A percentile compares a stretch with the other conserved stretches of the same genome.
phyloP scores from a whole-genome alignment of 2,329 filamentous ascomycete genomes.

The Fusarium subglutinans region DNA sequence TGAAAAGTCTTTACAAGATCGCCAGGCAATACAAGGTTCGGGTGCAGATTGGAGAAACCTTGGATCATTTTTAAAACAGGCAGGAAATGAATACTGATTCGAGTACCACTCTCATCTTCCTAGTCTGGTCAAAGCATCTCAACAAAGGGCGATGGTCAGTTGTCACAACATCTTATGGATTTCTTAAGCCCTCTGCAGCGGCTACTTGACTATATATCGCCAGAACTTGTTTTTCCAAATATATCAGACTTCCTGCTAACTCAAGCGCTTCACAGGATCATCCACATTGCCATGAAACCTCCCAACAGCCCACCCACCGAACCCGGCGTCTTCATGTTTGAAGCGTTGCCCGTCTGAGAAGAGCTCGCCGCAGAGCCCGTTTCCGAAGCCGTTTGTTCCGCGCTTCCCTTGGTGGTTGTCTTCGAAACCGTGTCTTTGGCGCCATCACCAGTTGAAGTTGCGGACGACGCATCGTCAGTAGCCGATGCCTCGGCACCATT shows the following conservation, averaged over 20 bases:
- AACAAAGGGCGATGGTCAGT: background rate
- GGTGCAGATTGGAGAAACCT: rapidly evolving
- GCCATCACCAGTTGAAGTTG: background rate
- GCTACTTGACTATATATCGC: rapidly evolving
- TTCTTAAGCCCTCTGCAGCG: too few species aligned
- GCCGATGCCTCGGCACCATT: background rate
- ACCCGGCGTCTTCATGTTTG: background rate
- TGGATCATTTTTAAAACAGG: too few species aligned
- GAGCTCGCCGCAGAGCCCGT: background rate
- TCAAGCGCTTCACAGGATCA: background rate
- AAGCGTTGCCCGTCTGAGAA: background rate
- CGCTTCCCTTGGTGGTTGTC: background rate
- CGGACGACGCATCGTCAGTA: background rate
- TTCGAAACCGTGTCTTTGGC: background rate
- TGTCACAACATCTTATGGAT: background rate
- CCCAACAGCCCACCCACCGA: background rate
- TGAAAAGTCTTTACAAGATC: background rate
- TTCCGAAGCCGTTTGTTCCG: background rate
- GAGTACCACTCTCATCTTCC: background rate
- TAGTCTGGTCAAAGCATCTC: background rate
- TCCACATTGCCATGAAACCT: background rate
- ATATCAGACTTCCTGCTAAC: too few species aligned
- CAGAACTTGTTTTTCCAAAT: rapidly evolving
- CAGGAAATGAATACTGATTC: too few species aligned
- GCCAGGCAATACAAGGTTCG: rapidly evolving